phyloP scores from a whole-genome alignment of 106 monocot species.

The Triglochin maritima region DNA sequence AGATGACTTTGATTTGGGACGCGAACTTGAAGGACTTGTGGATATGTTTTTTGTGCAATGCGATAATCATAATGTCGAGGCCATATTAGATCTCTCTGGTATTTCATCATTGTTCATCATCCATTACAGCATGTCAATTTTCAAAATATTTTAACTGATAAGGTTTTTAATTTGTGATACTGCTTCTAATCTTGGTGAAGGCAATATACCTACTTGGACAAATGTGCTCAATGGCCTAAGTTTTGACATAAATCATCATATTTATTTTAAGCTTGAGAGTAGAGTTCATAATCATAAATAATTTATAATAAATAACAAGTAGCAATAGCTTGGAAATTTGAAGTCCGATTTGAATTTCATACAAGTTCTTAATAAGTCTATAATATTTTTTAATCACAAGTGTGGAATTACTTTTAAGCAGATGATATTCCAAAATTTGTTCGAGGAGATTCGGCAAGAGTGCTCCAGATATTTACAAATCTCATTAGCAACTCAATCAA shows the following conservation, averaged over 20 bases:
- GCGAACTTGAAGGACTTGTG: slow-evolving; percentile 50
- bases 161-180: no score
- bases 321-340: no score
- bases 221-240: no score
- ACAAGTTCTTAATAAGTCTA: not conserved
- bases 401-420: slow-evolving; percentile 4
- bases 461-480: slow-evolving; percentile 54
- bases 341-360: no score
- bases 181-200: no score
- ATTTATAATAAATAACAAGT: no score
- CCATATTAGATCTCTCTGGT: slow-evolving; percentile 44
- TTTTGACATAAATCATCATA: no score
- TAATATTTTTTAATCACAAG: not conserved
- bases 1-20: slow-evolving; percentile 49
- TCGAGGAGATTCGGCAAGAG: slow-evolving; percentile 49
- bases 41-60: slow-evolving; percentile 52
- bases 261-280: no score
- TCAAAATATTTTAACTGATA: not conserved
- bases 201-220: no score
- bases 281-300: no score
- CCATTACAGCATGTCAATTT: not conserved
- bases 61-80: slow-evolving; percentile 43
- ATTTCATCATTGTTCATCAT: not conserved
- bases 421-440: slow-evolving; percentile 46
- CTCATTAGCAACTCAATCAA: slow-evolving; percentile 56